phyloP scores from a whole-genome alignment of 768 basidiomycete species.

The Saitozyma podzolica region DNA sequence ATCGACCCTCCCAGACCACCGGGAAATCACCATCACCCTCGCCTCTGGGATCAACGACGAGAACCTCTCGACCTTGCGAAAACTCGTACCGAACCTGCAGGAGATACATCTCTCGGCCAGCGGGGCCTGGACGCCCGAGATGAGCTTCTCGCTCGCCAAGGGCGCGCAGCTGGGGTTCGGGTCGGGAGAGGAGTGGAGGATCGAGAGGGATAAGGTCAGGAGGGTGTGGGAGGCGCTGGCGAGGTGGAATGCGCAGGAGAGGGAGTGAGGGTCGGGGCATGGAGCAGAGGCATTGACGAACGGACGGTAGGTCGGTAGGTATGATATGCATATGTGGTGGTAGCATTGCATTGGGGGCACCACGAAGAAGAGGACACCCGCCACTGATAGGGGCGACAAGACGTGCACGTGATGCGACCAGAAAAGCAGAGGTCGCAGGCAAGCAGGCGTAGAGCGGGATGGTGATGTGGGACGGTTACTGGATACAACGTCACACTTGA shows the following conservation, averaged over 20 bases:
- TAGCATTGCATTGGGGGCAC: too few species aligned
- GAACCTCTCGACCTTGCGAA: background rate
- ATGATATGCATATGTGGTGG: background rate
- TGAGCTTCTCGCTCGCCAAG: background rate
- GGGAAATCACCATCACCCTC: conserved; percentile 12
- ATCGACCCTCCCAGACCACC: background rate
- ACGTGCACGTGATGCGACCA: too few species aligned
- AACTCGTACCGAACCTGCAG: background rate
- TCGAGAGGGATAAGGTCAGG: conserved; percentile 6
- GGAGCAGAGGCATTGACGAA: background rate
- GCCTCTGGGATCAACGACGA: conserved; percentile 19
- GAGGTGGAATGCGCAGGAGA: conserved; percentile 1
- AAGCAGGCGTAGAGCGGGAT: too few species aligned
- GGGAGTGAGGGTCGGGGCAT: too few species aligned
- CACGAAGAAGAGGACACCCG: too few species aligned
- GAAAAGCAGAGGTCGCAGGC: too few species aligned
- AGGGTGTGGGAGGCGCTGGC: conserved; percentile 7
- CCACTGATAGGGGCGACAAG: too few species aligned
- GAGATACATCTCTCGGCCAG: conserved; percentile 24
- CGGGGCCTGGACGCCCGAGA: background rate
- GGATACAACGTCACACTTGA: too few species aligned
- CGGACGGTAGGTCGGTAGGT: background rate
- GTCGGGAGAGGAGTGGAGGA: conserved; percentile 10
- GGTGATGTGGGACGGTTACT: too few species aligned
- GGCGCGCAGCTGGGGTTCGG: conserved; percentile 22